These are phyloP conservation scores for Populus pruinosa DNA, from an alignment of 345 rosid species.

Conservation along the genomic window DNA sequence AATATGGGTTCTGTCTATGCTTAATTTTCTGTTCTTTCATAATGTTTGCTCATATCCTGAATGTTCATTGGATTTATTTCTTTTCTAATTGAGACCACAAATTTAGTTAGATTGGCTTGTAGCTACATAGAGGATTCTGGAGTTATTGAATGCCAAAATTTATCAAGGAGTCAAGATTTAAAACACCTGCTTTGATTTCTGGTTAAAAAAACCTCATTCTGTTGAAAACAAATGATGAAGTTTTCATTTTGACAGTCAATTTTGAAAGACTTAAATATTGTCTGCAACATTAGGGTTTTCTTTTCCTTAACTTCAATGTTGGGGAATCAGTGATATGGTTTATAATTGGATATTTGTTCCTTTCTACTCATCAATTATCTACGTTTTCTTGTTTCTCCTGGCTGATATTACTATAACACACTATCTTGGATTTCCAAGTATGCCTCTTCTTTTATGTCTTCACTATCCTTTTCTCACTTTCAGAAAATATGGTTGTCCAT, in stretches of 20 bases:
- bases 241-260: constrained; percentile 1
- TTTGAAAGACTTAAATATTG: background rate
- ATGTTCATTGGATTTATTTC: background rate
- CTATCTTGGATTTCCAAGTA: background rate
- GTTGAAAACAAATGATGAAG: background rate
- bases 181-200: background rate
- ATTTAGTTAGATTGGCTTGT: background rate
- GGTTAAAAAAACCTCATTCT: background rate
- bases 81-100: background rate
- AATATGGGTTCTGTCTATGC: background rate
- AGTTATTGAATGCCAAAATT: background rate
- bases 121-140: background rate
- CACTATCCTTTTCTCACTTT: background rate
- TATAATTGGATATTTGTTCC: background rate
- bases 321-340: background rate
- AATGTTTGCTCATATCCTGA: background rate
- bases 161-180: background rate
- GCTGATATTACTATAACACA: background rate
- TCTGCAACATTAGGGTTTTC: background rate
- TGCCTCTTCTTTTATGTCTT: background rate
- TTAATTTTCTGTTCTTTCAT: background rate
- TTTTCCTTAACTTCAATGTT: background rate
- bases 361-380: background rate
- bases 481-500: background rate
- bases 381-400: background rate